Evolutionary conservation across 2,329 filamentous ascomycete genomes (phyloP), one percentile per base, ranked within the genome.

Genomic region (Cladophialophora psammophila): DNA sequence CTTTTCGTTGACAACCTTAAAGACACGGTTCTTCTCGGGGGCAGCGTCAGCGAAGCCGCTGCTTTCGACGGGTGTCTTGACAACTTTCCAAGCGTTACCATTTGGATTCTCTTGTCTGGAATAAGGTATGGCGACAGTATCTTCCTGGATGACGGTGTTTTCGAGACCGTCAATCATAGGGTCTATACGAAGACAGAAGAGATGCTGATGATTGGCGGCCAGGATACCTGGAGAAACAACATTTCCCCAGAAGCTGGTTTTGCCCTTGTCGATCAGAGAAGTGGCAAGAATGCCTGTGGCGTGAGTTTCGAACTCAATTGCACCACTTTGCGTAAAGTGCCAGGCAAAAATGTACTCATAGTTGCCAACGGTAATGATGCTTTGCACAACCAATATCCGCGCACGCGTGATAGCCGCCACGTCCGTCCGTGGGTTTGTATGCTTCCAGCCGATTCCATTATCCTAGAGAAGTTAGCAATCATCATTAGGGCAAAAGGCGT

Each of bases 91-190:
- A 5, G 82, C 81, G 65, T 82, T 79, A 2, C 83, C 84, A 67
- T 83, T 81, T 2, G 85, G 86, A 74, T 88, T 88, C 71, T 78
- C 75, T 42, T 84, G 81, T 6, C 20, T 18, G 7, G 38, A 31
- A 64, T 87, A 81, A 2, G 87, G 85, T 81, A 91, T 86, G 0
- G 89, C 78, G 59, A 87, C 83, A 4, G 84, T 85, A 72, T 88
- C 86, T 64, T 86, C 82, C 70, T 89, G 84, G 60, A 74, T 57
- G 13, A 80, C 55, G 3, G 77, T 76, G 67, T 78, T 79, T 6
- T 71, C 58, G 15, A 74, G 69, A 1, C 80, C 80, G 54, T 80
- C 80, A 13, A 82, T 73, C 1, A 77, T 75, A 3, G 81, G 79
- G 62, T 83, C 80, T 3, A 82, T 80, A 12, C 81, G 79, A 5